These are phyloP conservation scores for Cryptococcus sp. DNA, from an alignment of 1,284 basidiomycete genomes.

Conservation along the genomic window DNA sequence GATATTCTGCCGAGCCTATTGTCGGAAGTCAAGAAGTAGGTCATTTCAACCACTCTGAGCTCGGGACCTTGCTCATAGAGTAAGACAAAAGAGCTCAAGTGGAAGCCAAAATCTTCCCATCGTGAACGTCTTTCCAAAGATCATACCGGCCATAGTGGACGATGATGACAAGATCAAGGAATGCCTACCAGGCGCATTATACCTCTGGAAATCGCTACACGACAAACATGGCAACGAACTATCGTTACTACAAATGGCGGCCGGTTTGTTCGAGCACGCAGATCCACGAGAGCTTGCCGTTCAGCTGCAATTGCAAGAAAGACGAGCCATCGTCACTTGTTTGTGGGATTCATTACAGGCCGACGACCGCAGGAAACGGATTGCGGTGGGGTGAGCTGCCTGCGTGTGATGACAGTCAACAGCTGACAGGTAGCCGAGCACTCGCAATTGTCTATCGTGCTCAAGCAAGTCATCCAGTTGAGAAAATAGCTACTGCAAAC, in stretches of 20 bases:
- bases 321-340: conserved; percentile 5
- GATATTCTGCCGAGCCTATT: conserved; percentile 6
- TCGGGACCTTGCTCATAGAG: no score
- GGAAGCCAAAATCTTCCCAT: no score
- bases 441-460: conserved; percentile 13
- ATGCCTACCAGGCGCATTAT: background rate
- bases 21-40: background rate
- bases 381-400: conserved; percentile 19
- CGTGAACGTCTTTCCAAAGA: background rate
- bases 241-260: background rate
- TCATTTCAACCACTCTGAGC: conserved; percentile 12
- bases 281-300: background rate
- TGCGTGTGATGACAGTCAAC: no score
- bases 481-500: conserved; percentile 6
- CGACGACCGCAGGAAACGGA: conserved; percentile 15
- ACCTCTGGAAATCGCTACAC: background rate
- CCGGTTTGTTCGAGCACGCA: conserved; percentile 12
- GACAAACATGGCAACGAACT: background rate
- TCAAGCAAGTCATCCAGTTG: conserved; percentile 9
- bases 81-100: no score
- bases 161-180: background rate
- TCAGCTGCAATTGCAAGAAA: conserved; percentile 3
- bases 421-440: conserved; percentile 11
- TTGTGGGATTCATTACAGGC: conserved; percentile 11
- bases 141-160: background rate